Evolutionary conservation across 345 rosid genomes (phyloP).

Genomic region (Salix viminalis): DNA sequence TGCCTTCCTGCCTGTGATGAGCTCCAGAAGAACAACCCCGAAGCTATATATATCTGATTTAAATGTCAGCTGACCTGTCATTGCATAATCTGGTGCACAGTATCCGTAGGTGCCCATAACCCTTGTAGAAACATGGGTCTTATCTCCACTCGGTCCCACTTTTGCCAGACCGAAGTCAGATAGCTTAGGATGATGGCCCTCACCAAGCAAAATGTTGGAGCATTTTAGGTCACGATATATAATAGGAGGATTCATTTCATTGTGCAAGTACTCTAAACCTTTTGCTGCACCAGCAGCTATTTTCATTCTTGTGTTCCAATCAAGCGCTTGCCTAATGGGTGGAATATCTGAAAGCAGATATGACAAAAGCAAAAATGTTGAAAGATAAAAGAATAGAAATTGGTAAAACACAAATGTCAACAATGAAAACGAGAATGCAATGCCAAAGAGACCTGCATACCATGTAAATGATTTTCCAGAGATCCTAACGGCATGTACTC

Average conservation of each 20-base stretch:
- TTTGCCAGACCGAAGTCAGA: conserved; percentile 50
- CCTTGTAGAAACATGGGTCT: conserved; percentile 49
- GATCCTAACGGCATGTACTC: conserved; percentile 52
- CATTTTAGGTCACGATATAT: conserved; percentile 48
- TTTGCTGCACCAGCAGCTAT: conserved; percentile 48
- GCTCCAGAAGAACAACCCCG: conserved; percentile 46
- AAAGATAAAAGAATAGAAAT: neutral
- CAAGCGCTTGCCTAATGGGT: conserved; percentile 27
- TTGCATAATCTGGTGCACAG: conserved; percentile 48
- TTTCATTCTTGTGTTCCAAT: conserved; percentile 42
- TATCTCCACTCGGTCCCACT: conserved; percentile 44
- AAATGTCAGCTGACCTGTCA: conserved; percentile 47
- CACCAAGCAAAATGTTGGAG: conserved; percentile 40
- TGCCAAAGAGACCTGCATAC: conserved; percentile 11
- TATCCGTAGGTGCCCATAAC: conserved; percentile 57
- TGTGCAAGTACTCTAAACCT: conserved; percentile 44
- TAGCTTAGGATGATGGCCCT: conserved; percentile 36
- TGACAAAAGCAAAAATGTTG: neutral
- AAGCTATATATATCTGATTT: conserved; percentile 46
- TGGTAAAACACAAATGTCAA: neutral
- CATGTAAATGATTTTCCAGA: conserved; percentile 42
- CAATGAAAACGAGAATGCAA: neutral
- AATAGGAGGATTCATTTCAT: conserved; percentile 34
- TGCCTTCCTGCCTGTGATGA: conserved; percentile 47
- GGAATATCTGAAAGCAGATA: conserved; percentile 27